phyloP scores from a whole-genome alignment of 2,329 filamentous ascomycete species.

The Alternaria sp. region DNA sequence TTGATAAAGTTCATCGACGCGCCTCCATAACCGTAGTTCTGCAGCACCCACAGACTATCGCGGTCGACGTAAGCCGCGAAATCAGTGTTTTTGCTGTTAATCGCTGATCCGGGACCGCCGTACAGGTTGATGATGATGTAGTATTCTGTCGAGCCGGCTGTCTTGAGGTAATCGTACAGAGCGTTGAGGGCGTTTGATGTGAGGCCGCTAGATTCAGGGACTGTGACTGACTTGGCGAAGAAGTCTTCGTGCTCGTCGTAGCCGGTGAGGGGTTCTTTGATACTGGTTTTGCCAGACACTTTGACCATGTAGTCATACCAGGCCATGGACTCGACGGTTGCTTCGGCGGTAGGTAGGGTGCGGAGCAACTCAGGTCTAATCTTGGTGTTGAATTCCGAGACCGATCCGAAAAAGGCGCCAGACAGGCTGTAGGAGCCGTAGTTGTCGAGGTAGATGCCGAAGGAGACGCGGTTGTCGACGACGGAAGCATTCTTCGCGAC shows the following conservation, averaged over 20 bases:
- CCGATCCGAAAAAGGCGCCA: slow-evolving; percentile 54
- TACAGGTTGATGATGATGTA: slow-evolving; percentile 53
- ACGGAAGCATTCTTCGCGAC: slow-evolving; percentile 53
- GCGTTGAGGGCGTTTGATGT: slow-evolving; percentile 36
- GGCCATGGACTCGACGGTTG: slow-evolving; percentile 39
- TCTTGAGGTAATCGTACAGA: slow-evolving; percentile 46
- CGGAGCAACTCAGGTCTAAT: slow-evolving; percentile 53
- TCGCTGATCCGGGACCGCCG: slow-evolving; percentile 48
- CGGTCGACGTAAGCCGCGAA: slow-evolving; percentile 51
- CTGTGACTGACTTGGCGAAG: slow-evolving; percentile 54
- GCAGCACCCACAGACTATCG: slow-evolving; percentile 50
- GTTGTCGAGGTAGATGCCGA: slow-evolving; percentile 55
- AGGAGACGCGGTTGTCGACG: slow-evolving; percentile 53
- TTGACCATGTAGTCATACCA: slow-evolving; percentile 55
- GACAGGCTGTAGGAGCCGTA: slow-evolving; percentile 45
- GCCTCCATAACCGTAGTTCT: slow-evolving; percentile 46
- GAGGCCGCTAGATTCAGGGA: slow-evolving; percentile 48
- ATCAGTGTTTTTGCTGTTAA: slow-evolving; percentile 45
- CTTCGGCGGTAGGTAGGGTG: slow-evolving; percentile 40
- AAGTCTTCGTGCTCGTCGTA: slow-evolving; percentile 52
- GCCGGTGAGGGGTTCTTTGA: slow-evolving; percentile 43
- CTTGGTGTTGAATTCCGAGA: slow-evolving; percentile 49
- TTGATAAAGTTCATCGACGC: slow-evolving; percentile 51
- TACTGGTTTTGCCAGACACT: slow-evolving; percentile 44
- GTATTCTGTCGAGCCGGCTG: slow-evolving; percentile 33